Percentiles rank a stretch among this genome's conserved stretches.
Evolutionary conservation across 768 basidiomycete genomes (phyloP).

Genomic region (Nidula microcarpa): DNA sequence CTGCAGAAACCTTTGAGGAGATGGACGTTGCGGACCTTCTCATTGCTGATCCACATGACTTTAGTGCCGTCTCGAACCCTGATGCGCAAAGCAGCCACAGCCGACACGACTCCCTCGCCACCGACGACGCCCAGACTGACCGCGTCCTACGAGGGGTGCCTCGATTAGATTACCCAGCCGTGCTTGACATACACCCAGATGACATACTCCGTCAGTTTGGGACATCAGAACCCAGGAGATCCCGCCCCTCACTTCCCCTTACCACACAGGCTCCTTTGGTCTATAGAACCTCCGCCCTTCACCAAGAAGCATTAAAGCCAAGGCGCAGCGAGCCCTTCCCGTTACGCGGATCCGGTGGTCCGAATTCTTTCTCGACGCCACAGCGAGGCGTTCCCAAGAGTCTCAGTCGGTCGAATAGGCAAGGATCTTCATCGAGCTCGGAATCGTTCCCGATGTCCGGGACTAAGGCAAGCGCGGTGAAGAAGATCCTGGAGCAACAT

Average conservation of each 20-base stretch:
- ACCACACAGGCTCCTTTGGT: not conserved
- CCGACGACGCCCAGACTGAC: too few relatives aligned
- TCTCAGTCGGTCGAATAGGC: not conserved
- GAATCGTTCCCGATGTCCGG: constrained; percentile 30
- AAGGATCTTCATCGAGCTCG: constrained; percentile 9
- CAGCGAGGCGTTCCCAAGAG: not conserved
- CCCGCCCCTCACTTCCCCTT: not conserved
- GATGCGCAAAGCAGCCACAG: too few relatives aligned
- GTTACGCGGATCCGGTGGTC: not conserved
- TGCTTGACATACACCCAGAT: not conserved
- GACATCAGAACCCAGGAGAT: not conserved
- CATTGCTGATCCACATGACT: constrained; percentile 5
- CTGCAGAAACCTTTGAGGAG: constrained; percentile 21
- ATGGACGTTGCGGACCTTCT: constrained; percentile 22
- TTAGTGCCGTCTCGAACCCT: not conserved
- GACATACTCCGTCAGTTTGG: not conserved
- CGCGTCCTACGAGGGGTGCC: too few relatives aligned
- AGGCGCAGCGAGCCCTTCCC: not conserved
- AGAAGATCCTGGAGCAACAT: constrained; percentile 22
- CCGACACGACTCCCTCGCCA: too few relatives aligned
- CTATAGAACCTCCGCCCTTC: not conserved
- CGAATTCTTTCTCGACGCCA: not conserved
- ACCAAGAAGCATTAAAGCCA: not conserved
- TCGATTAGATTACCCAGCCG: too few relatives aligned
- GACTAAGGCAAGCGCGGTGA: constrained; percentile 33